Evolutionary conservation across 495 filamentous ascomycete species (phyloP).

Genomic region (Opeltia flavorubescens): DNA sequence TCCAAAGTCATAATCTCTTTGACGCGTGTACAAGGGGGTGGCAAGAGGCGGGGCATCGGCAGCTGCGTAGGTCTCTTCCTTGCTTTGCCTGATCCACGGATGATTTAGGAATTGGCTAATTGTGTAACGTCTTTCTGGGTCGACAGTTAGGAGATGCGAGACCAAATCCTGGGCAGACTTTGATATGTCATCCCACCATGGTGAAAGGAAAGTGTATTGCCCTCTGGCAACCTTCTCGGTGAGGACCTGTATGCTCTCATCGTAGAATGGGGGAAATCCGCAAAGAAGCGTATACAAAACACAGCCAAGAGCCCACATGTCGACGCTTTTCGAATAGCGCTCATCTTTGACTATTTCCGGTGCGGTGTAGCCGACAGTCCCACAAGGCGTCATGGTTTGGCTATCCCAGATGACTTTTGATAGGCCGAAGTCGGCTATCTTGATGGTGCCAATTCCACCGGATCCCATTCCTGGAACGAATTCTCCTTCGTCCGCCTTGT

Average conservation of each 20-base stretch:
- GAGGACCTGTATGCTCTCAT: slow-evolving; percentile 91
- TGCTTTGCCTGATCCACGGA: slow-evolving; percentile 71
- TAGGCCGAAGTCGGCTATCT: slow-evolving; percentile 94
- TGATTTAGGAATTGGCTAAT: slow-evolving; percentile 82
- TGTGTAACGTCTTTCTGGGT: slow-evolving; percentile 79
- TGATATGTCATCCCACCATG: slow-evolving; percentile 99
- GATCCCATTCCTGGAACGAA: slow-evolving; percentile 70
- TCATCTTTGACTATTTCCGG: slow-evolving; percentile 99
- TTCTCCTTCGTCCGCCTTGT: slow-evolving; percentile 94
- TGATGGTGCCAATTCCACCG: slow-evolving; percentile 91
- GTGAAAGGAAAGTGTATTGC: slow-evolving; percentile 94
- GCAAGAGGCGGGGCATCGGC: slow-evolving; percentile 64
- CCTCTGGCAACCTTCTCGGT: slow-evolving; percentile 96
- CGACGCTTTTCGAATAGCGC: slow-evolving; percentile 94
- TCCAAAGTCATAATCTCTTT: slow-evolving; percentile 28
- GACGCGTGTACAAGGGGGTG: slow-evolving; percentile 43
- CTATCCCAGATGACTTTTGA: slow-evolving; percentile 98
- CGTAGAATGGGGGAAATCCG: slow-evolving; percentile 97
- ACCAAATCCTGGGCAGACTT: slow-evolving; percentile 90
- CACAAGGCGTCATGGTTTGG: slow-evolving; percentile 98
- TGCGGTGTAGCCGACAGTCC: slow-evolving; percentile 96
- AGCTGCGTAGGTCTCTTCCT: slow-evolving; percentile 65
- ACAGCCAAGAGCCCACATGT: slow-evolving; percentile 98
- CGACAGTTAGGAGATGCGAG: slow-evolving; percentile 81
- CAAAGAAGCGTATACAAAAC: slow-evolving; percentile 94